phyloP scores from a whole-genome alignment of 2,329 filamentous ascomycete species.

The Microascus cirrosus region DNA sequence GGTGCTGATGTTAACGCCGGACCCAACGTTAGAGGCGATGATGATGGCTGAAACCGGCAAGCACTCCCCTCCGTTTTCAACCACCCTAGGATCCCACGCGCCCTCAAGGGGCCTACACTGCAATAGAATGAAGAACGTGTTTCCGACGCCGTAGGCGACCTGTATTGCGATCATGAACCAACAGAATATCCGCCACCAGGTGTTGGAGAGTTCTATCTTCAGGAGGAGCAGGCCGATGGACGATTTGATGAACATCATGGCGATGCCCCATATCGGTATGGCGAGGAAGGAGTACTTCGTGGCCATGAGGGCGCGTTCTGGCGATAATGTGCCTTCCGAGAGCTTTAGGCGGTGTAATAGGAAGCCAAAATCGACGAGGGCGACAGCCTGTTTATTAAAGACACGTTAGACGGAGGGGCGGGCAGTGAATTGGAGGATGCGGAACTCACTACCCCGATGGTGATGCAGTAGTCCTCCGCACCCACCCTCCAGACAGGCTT shows the following conservation, averaged over 20 bases:
- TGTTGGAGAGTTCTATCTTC: neutral
- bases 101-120: neutral
- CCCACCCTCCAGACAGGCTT: neutral
- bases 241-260: constrained; percentile 4
- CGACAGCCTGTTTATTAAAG: neutral
- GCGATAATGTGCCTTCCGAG: neutral
- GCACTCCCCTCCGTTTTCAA: neutral
- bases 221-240: constrained; percentile 4
- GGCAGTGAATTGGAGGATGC: neutral
- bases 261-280: neutral
- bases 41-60: neutral
- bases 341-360: neutral
- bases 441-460: neutral
- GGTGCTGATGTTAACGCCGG: constrained; percentile 4
- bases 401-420: neutral
- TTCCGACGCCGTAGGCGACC: constrained; percentile 2
- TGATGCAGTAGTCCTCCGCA: neutral
- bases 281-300: constrained; percentile 1
- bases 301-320: neutral
- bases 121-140: constrained; percentile 4
- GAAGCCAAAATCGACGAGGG: constrained; percentile 1
- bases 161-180: constrained; percentile 2
- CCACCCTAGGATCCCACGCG: neutral
- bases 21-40: neutral
- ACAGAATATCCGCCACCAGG: constrained; percentile 4